Percentiles rank a stretch among this genome's conserved stretches.
These are phyloP conservation scores for Sugiyamaella qingdaonensis DNA, from an alignment of 805 yeast genomes.

Conservation along the genomic window DNA sequence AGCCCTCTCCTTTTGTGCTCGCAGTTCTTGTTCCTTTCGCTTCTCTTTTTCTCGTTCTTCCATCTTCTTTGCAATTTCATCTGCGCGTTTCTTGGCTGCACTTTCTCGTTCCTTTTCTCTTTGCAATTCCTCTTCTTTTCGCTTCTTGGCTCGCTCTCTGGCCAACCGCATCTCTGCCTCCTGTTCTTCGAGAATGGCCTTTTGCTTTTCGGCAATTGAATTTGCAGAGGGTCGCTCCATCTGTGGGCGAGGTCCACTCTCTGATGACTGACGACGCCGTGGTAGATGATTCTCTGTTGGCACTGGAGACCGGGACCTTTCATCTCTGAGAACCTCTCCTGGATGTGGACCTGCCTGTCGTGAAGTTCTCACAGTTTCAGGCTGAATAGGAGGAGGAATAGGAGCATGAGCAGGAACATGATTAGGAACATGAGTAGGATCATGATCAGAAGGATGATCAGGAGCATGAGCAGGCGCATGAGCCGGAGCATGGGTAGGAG, in stretches of 20 bases:
- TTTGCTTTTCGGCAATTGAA: slow-evolving; percentile 2
- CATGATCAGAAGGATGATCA: not conserved
- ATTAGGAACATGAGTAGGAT: too few species aligned
- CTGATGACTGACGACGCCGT: not conserved
- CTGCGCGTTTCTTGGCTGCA: slow-evolving; percentile 29
- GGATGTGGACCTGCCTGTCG: not conserved
- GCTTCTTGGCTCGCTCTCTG: slow-evolving; percentile 32
- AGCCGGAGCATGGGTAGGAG: not conserved
- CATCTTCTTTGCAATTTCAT: slow-evolving; percentile 27
- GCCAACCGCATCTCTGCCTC: slow-evolving; percentile 32
- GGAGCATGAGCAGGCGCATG: not conserved
- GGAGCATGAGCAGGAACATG: slow-evolving; percentile 1
- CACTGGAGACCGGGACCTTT: not conserved
- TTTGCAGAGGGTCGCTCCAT: not conserved
- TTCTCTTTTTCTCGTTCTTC: slow-evolving; percentile 21
- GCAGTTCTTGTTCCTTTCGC: slow-evolving; percentile 17
- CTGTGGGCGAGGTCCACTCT: not conserved
- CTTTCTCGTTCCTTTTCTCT: slow-evolving; percentile 29
- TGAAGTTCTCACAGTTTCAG: not conserved
- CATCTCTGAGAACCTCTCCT: too few species aligned
- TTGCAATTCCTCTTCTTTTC: slow-evolving; percentile 33
- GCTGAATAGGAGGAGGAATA: not conserved
- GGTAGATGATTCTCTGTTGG: not conserved
- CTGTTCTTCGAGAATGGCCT: slow-evolving; percentile 27
- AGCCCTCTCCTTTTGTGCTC: slow-evolving; percentile 4